Base-by-base conservation (phyloP, 2,329 filamentous ascomycete genomes). In the Aspergillus pseudoterreus region DNA sequence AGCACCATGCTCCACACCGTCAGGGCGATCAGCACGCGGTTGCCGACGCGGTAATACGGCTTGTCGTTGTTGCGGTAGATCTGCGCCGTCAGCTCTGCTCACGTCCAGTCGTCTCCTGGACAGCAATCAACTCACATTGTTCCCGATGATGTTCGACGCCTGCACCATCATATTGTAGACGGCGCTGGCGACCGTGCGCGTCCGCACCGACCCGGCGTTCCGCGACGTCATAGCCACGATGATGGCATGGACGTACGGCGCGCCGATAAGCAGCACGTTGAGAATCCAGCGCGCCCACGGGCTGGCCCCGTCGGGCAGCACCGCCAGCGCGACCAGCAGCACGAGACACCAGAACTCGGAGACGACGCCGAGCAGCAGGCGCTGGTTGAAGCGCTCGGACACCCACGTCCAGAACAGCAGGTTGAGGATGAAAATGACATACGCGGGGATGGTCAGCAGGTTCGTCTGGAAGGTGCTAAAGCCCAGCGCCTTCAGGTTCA, bases 401-500 rank as follows among this genome's bases (percentile, higher is more conserved):
- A 78, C 71, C 67, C 74, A 81, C 0, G 82, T 79, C 52, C 81
- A 74, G 2, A 71, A 63, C 14, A 84, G 63, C 67, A 84, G 77
- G 42, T 81, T 81, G 44, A 82, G 50, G 53, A 84, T 82, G 62
- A 82, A 82, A 1, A 84, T 65, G 0, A 72, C 74, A 14, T 79
- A 79, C 0, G 80, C 77, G 0, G 82, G 82, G 12, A 86, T 84
- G 1, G 82, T 82, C 19, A 87, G 75, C 54, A 88, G 72, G 57
- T 86, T 87, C 24, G 78, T 80, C 30, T 82, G 69, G 61, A 87
- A 81, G 1, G 81, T 82, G 45, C 68, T 69, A 68, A 84, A 85
- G 11, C 75, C 82, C 4, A 85, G 70, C 2, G 78, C 73, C 55
- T 78, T 79, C 1, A 79, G 59, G 45, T 72, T 60, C 10, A 75